Evolutionary conservation across 768 basidiomycete genomes (phyloP).

Genomic region (Lentinula sp.): DNA sequence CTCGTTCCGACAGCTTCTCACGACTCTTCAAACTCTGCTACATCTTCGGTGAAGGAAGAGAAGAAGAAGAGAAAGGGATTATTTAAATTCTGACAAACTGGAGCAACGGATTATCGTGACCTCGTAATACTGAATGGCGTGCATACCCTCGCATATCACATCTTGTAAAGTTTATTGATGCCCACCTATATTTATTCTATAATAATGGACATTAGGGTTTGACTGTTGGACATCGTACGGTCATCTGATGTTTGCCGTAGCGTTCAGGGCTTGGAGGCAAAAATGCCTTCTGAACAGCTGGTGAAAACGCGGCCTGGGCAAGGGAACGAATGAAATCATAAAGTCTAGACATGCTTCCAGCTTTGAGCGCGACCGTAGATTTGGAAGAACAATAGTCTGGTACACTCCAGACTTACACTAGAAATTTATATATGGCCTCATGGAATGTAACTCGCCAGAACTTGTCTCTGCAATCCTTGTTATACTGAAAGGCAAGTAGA

Average conservation of each 20-base stretch:
- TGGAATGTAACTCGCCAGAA: no score
- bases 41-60: slow-evolving; percentile 35
- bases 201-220: not conserved
- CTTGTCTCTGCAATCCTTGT: no score
- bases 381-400: not conserved
- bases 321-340: not conserved
- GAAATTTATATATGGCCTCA: not conserved
- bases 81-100: slow-evolving; percentile 47
- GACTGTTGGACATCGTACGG: no score
- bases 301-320: not conserved
- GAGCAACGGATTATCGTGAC: not conserved
- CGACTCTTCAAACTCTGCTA: slow-evolving; percentile 35
- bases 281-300: not conserved
- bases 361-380: not conserved
- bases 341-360: not conserved
- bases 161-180: not conserved
- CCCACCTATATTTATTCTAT: not conserved
- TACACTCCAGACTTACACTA: not conserved
- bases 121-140: not conserved
- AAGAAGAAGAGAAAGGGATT: slow-evolving; percentile 75
- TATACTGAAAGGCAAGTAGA: not conserved
- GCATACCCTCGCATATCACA: not conserved
- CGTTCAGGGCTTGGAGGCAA: not conserved
- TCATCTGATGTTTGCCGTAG: no score
- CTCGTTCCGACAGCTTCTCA: slow-evolving; percentile 52